Evolutionary conservation across 2,329 filamentous ascomycete genomes (phyloP).

Genomic region (Penicillium janthinellum): DNA sequence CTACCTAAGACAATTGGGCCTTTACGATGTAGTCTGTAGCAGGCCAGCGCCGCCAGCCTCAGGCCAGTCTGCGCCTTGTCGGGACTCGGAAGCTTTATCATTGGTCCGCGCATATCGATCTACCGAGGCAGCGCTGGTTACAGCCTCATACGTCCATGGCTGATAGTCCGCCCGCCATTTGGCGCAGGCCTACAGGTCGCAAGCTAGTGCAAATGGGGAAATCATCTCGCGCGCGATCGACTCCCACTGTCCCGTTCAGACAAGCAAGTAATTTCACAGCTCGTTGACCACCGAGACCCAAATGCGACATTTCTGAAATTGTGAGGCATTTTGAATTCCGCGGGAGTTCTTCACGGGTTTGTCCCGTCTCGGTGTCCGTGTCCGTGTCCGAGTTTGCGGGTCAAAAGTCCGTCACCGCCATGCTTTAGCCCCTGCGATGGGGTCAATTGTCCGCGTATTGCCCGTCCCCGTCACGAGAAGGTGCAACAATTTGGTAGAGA

Average conservation of each 20-base stretch:
- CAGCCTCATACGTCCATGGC: background rate
- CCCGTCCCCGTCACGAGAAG: conserved; percentile 22
- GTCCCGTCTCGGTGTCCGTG: background rate
- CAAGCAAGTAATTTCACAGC: background rate
- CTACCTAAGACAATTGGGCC: too few relatives aligned
- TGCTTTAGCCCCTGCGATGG: too few relatives aligned
- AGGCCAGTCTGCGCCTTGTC: conserved; percentile 5
- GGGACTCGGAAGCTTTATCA: background rate
- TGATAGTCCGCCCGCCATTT: background rate
- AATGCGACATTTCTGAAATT: background rate
- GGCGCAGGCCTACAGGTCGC: background rate
- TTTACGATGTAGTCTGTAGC: too few relatives aligned
- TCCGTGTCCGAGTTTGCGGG: background rate
- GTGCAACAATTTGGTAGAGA: conserved; percentile 40
- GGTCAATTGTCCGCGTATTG: background rate
- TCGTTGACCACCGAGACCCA: background rate
- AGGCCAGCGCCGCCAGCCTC: too few relatives aligned
- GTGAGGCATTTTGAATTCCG: background rate
- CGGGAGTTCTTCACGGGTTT: background rate
- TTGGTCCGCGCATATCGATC: conserved; percentile 5
- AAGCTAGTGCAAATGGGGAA: background rate
- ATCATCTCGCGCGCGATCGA: background rate
- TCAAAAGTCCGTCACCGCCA: background rate
- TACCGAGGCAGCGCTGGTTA: conserved; percentile 1
- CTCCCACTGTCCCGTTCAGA: background rate